Evolutionary conservation across 768 basidiomycete species (phyloP).

Genomic region (Pisolithus orientalis): DNA sequence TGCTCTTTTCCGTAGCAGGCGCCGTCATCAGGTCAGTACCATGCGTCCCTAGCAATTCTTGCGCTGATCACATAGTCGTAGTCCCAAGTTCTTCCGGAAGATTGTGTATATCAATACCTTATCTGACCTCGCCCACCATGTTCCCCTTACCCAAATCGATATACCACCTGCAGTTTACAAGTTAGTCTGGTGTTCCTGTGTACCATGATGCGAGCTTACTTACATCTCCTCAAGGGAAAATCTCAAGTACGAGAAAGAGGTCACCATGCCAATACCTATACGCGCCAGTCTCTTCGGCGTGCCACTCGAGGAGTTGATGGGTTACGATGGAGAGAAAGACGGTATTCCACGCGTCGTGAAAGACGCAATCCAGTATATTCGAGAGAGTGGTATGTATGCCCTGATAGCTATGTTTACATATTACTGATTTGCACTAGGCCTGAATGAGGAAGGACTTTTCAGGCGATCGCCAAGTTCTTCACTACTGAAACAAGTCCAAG

Average conservation of each 20-base stretch:
- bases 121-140: slow-evolving; percentile 67
- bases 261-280: slow-evolving; percentile 55
- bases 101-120: slow-evolving; percentile 70
- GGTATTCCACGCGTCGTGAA: slow-evolving; percentile 75
- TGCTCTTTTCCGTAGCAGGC: slow-evolving; percentile 84
- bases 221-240: slow-evolving; percentile 56
- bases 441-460: slow-evolving; percentile 77
- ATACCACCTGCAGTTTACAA: slow-evolving; percentile 78
- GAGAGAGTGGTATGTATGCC: slow-evolving; percentile 41
- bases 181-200: slow-evolving; percentile 37
- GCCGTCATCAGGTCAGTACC: slow-evolving; percentile 71
- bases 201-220: neutral
- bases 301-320: slow-evolving; percentile 79
- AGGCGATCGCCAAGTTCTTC: slow-evolving; percentile 72
- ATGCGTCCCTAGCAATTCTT: neutral
- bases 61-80: slow-evolving; percentile 21
- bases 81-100: slow-evolving; percentile 89
- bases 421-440: slow-evolving; percentile 23
- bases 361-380: slow-evolving; percentile 67
- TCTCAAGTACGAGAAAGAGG: slow-evolving; percentile 62
- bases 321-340: slow-evolving; percentile 74
- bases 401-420: neutral
- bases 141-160: slow-evolving; percentile 85
- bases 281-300: slow-evolving; percentile 72
- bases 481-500: slow-evolving; percentile 66